These are phyloP conservation scores for Trichoderma sp. DNA, from an alignment of 2,329 filamentous ascomycete genomes.

Conservation along the genomic window DNA sequence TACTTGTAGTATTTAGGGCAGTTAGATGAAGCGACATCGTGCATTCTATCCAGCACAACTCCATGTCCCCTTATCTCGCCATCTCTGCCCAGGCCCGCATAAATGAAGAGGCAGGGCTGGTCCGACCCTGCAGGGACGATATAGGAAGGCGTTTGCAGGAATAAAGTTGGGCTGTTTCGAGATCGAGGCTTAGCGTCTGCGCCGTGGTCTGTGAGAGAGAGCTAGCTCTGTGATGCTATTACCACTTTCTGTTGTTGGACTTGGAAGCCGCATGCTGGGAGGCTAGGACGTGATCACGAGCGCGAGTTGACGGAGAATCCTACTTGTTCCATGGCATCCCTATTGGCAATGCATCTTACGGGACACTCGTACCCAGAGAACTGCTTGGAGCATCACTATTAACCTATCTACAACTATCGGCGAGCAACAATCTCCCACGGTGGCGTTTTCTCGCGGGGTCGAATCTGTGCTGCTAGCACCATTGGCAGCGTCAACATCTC, in stretches of 20 bases:
- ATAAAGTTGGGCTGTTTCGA: constrained; percentile 11
- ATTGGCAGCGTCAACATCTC: background rate
- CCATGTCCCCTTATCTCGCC: background rate
- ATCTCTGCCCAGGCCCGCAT: background rate
- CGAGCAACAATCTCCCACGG: background rate
- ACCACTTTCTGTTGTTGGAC: constrained; percentile 25
- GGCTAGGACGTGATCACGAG: constrained; percentile 5
- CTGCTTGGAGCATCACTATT: background rate
- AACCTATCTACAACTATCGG: background rate
- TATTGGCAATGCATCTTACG: background rate
- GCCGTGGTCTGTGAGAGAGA: background rate
- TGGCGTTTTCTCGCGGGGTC: background rate
- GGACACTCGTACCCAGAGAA: background rate
- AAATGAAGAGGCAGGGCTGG: background rate
- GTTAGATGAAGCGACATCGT: constrained; percentile 2
- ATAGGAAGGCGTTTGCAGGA: constrained; percentile 18
- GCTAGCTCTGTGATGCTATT: background rate
- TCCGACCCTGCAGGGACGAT: background rate
- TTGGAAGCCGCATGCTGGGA: background rate
- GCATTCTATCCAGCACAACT: background rate
- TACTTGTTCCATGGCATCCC: background rate
- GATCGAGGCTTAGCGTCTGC: constrained; percentile 12
- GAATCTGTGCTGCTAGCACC: background rate
- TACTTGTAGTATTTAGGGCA: background rate
- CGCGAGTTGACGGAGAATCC: background rate